Percentiles rank a stretch among this genome's conserved stretches.
These are phyloP conservation scores for Hippophae gyantsensis DNA, from an alignment of 306 rosid genomes.

Conservation along the genomic window DNA sequence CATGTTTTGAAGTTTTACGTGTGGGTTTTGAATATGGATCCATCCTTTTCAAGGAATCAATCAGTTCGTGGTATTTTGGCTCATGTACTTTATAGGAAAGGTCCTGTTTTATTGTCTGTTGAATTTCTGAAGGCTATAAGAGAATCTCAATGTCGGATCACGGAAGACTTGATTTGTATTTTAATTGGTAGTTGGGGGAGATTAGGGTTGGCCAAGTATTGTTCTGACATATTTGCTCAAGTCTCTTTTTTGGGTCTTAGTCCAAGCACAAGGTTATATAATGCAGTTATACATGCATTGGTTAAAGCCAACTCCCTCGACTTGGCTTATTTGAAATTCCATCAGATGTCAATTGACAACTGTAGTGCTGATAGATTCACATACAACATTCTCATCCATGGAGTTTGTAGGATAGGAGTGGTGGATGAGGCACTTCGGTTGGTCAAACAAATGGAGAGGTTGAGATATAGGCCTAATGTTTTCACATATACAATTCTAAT, in stretches of 20 bases:
- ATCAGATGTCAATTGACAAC: constrained; percentile 58
- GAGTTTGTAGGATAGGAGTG: constrained; percentile 67
- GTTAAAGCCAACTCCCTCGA: constrained; percentile 76
- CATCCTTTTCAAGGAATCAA: constrained; percentile 29
- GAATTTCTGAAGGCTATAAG: constrained; percentile 48
- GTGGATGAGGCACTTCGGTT: constrained; percentile 82
- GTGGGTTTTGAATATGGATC: constrained; percentile 53
- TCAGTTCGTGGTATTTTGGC: constrained; percentile 41
- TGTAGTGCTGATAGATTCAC: constrained; percentile 72
- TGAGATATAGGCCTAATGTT: constrained; percentile 62
- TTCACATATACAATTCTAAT: constrained; percentile 62
- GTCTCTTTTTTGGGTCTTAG: constrained; percentile 48
- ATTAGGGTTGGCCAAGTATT: constrained; percentile 68
- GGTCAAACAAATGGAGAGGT: constrained; percentile 59
- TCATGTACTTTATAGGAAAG: constrained; percentile 31
- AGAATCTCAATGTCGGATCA: constrained; percentile 38
- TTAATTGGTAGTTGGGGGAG: constrained; percentile 81
- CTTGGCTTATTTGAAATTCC: constrained; percentile 72
- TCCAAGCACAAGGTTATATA: constrained; percentile 67
- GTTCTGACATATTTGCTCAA: constrained; percentile 57
- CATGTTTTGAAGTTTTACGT: constrained; percentile 46
- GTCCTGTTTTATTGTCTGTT: constrained; percentile 55
- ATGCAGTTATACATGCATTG: constrained; percentile 76
- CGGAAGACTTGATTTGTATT: constrained; percentile 50
- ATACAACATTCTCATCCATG: constrained; percentile 69